Percentiles rank a stretch among this genome's conserved stretches.
Evolutionary conservation across 106 monocot genomes (phyloP).

Genomic region (Ottelia alismoides): DNA sequence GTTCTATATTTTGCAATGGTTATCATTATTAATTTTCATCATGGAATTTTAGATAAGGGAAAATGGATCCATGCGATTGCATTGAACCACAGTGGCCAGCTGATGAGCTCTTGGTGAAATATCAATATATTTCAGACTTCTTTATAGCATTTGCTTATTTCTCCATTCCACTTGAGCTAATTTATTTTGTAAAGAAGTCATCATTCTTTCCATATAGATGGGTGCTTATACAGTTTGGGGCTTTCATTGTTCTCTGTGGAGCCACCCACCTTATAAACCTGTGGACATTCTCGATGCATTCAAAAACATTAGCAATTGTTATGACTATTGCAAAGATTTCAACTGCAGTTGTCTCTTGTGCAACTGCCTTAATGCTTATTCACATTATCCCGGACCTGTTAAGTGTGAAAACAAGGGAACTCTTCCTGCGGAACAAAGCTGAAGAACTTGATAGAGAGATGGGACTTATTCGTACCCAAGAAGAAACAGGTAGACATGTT

Average conservation of each 20-base stretch:
- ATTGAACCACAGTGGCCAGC: slow-evolving; percentile 64
- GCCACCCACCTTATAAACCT: slow-evolving; percentile 92
- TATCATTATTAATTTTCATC: too few relatives aligned
- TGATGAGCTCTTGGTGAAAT: slow-evolving; percentile 72
- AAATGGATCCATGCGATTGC: slow-evolving; percentile 83
- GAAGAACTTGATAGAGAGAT: slow-evolving; percentile 72
- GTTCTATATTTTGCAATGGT: too few relatives aligned
- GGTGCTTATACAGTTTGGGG: slow-evolving; percentile 87
- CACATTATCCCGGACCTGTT: slow-evolving; percentile 89
- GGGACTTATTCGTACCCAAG: slow-evolving; percentile 82
- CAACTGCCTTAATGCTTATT: slow-evolving; percentile 80
- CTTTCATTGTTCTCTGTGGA: slow-evolving; percentile 92
- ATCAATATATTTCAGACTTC: slow-evolving; percentile 95
- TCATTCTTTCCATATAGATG: slow-evolving; percentile 87
- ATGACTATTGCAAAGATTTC: slow-evolving; percentile 74
- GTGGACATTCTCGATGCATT: slow-evolving; percentile 67
- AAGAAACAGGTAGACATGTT: slow-evolving; percentile 83
- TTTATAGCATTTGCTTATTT: slow-evolving; percentile 90
- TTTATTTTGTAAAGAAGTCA: slow-evolving; percentile 88
- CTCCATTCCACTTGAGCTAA: slow-evolving; percentile 90
- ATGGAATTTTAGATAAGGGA: too few relatives aligned
- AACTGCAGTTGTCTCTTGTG: slow-evolving; percentile 76
- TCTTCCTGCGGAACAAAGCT: slow-evolving; percentile 73
- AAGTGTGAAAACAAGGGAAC: slow-evolving; percentile 74
- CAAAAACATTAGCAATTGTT: slow-evolving; percentile 53